Base-by-base conservation (phyloP, 139 green algal genomes). In the Micractinium conductrix region DNA sequence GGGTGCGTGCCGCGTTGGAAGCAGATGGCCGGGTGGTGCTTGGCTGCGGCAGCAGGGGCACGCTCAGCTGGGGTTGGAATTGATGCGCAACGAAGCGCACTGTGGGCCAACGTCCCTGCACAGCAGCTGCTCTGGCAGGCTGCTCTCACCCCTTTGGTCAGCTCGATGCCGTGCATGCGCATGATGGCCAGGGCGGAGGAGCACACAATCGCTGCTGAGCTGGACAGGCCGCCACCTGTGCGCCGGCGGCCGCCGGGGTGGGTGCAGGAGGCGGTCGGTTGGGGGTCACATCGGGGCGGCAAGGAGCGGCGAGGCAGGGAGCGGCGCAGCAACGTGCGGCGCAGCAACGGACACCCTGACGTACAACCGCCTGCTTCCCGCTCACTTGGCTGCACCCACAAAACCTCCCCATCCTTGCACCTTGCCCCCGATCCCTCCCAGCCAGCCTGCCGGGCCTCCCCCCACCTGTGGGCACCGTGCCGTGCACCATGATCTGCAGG, bases 161-260 rank as follows among this genome's bases (percentile, higher is more conserved):
- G 42, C 71, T 62, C 1, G 1, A 91, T 81, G 42, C 87, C 91
- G 74, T 92, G 81, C 26, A 84, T 88, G 9, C 74, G 91, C 79
- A 98, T 88, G 33, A 98, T 84, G 5, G 94, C 96, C 63, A 99
- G 84, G 26, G 95, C 87, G 30, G 90, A 92, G 16, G 95, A 89
- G 89, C 95, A 98, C 72, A 98, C 95, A 30, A 99, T 91, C 37
- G 96, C 96, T 24, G 96, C 91, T 16, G 92, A 97, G 86, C 88
- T 95, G 53, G 96, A 99, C 45, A 99, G 87, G 12, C 96, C 96
- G 37, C 92, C 91, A 43, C 96, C 96, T 96, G 93, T 35, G 71
- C 28, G 22, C 3, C 30, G n/a, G n/a, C n/a, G n/a, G n/a, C n/a
- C n/a, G n/a, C n/a, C n/a, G n/a, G n/a, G n/a, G n/a, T 17, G 1